Evolutionary conservation across 2,329 filamentous ascomycete genomes (phyloP), one percentile per base, ranked within the genome.

Genomic region (Ceratocystis harringtonii): DNA sequence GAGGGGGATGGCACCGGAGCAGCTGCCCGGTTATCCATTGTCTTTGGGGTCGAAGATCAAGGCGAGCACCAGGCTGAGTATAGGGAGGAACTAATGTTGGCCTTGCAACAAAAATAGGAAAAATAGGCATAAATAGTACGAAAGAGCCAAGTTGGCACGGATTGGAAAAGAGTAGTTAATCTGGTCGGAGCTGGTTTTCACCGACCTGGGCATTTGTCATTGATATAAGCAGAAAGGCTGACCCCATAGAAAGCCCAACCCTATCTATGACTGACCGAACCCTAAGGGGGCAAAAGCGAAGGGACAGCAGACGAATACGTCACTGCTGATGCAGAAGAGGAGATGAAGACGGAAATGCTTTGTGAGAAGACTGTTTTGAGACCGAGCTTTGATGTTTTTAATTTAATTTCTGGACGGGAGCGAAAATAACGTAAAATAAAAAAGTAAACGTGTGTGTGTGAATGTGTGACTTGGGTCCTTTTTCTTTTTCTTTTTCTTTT

Each of bases 131-230:
- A 19, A 63, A 65, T 19, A 65, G 64, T 22, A 57, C 28, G 64
- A 64, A 68, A 25, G 45, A 67, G 55, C 68, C 64, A 67, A 68
- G 68, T 19, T 25, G 10, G 19, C 48, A 60, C 64, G 45, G 55
- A 61, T 66, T 67, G 41, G 60, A 65, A 67, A 68, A 63, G 62
- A 61, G 69, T 50, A 64, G 48, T 62, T 57, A 61, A 57, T 41
- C n/a, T 52, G 48, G 48, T 50, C 48, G 48, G 48, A 50, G 48
- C 5, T 25, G 17, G 12, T 22, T 22, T 50, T 50, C 8, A 41
- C 36, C 36, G 36, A 41, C 48, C 6, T 3, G n/a, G 22, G 48
- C 48, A 25, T n/a, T 22, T 52, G n/a, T 7, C n/a, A n/a, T 25
- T 22, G 17, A 19, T 52, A 52, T 52, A 52, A 52, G 48, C n/a